phyloP scores from a whole-genome alignment of 768 basidiomycete genomes.

The Xerocomellus intermedius region DNA sequence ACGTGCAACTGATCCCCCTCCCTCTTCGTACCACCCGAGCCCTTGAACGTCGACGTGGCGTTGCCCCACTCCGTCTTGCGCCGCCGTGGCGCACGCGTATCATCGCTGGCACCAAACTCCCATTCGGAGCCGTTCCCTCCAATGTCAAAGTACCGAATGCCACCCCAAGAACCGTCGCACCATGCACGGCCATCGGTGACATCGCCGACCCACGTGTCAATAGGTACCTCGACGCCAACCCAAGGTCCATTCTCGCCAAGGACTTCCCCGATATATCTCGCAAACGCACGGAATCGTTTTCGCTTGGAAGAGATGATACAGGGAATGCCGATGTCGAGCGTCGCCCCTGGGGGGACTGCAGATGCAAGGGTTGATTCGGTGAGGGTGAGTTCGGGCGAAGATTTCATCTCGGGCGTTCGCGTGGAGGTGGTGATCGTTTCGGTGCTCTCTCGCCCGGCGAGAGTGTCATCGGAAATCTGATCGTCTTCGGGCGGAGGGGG shows the following conservation, averaged over 20 bases:
- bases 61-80: slow-evolving; percentile 24
- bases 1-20: slow-evolving; percentile 53
- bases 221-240: slow-evolving; percentile 89
- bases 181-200: slow-evolving; percentile 66
- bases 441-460: slow-evolving; percentile 23
- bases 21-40: slow-evolving; percentile 41
- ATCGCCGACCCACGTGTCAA: slow-evolving; percentile 51
- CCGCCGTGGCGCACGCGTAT: slow-evolving; percentile 29
- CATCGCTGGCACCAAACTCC: slow-evolving; percentile 55
- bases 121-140: slow-evolving; percentile 55
- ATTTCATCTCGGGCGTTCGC: slow-evolving; percentile 19
- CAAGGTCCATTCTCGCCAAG: slow-evolving; percentile 79
- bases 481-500: slow-evolving; percentile 17
- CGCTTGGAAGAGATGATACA: slow-evolving; percentile 86
- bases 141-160: slow-evolving; percentile 82
- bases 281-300: slow-evolving; percentile 82
- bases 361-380: slow-evolving; percentile 27
- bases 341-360: slow-evolving; percentile 48
- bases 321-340: slow-evolving; percentile 83
- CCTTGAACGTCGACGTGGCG: slow-evolving; percentile 39
- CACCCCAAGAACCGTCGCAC: slow-evolving; percentile 84
- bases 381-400: slow-evolving; percentile 16
- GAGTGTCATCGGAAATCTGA: slow-evolving; percentile 14
- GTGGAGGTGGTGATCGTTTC: slow-evolving; percentile 29
- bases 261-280: slow-evolving; percentile 86